Evolutionary conservation across 2,329 filamentous ascomycete genomes (phyloP).

Genomic region (Ramichloridium luteum): DNA sequence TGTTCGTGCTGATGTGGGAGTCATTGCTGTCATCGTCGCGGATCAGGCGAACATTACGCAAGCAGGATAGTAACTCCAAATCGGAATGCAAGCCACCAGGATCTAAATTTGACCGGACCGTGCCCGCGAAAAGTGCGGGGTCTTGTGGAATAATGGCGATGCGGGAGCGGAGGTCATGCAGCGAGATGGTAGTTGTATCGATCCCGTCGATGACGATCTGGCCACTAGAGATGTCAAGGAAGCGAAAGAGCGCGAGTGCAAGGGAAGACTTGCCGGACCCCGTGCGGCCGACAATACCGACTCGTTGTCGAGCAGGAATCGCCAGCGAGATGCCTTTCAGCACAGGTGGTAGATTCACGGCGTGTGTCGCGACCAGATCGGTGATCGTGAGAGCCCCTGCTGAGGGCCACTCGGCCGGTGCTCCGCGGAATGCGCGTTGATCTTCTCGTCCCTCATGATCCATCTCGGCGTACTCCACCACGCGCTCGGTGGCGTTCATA

Average conservation of each 20-base stretch:
- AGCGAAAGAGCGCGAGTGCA: conserved; percentile 32
- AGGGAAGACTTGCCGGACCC: conserved; percentile 39
- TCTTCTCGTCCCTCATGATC: conserved; percentile 63
- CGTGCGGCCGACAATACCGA: conserved; percentile 84
- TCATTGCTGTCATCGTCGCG: neutral
- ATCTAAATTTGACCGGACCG: conserved; percentile 63
- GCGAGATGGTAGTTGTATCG: conserved; percentile 34
- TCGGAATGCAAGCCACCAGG: conserved; percentile 61
- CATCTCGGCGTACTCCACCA: conserved; percentile 69
- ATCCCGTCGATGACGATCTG: conserved; percentile 37
- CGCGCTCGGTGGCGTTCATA: conserved; percentile 6
- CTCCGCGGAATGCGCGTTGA: conserved; percentile 33
- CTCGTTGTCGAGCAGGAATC: conserved; percentile 60
- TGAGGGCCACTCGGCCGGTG: no score
- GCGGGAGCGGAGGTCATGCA: conserved; percentile 34
- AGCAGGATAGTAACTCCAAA: no score
- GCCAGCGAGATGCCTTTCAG: conserved; percentile 61
- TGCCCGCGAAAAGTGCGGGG: conserved; percentile 35
- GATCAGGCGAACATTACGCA: no score
- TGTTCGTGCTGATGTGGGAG: conserved; percentile 16
- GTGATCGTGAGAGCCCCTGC: no score
- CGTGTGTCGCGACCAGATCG: no score
- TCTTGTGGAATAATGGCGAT: conserved; percentile 23
- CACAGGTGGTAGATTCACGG: conserved; percentile 73
- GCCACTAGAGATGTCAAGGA: conserved; percentile 35